phyloP scores from a whole-genome alignment of 257 asterid genomes.

The Solanum dulcamara region DNA sequence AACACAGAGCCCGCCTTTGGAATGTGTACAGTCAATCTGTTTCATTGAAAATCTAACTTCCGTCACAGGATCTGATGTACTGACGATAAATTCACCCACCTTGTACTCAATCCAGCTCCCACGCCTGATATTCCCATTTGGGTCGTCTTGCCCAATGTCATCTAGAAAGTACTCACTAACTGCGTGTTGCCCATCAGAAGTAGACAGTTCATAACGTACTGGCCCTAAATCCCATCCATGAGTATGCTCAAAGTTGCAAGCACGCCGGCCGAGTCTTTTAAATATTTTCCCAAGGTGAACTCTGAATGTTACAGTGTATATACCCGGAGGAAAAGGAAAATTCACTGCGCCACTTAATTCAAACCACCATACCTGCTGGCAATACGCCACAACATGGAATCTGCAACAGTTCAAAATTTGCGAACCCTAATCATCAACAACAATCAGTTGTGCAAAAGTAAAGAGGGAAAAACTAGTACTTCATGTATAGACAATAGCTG shows the following conservation, averaged over 20 bases:
- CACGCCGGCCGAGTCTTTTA: constrained; percentile 82
- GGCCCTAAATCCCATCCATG: constrained; percentile 96
- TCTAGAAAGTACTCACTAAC: constrained; percentile 61
- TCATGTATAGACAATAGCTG: not conserved
- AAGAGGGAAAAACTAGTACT: not conserved
- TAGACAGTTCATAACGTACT: constrained; percentile 62
- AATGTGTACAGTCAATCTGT: constrained; percentile 95
- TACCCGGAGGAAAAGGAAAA: constrained; percentile 86
- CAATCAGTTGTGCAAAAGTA: not conserved
- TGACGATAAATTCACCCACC: constrained; percentile 81
- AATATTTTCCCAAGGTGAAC: constrained; percentile 77
- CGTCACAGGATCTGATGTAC: constrained; percentile 39
- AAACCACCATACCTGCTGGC: constrained; percentile 98
- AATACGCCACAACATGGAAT: constrained; percentile 68
- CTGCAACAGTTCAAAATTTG: constrained; percentile 31
- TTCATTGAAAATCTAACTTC: constrained; percentile 87
- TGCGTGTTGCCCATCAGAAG: constrained; percentile 88
- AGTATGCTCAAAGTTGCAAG: constrained; percentile 68
- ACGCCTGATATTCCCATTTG: constrained; percentile 44
- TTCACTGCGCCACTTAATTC: constrained; percentile 73
- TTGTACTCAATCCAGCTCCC: constrained; percentile 92
- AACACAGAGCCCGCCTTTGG: constrained; percentile 96
- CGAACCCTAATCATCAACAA: not conserved
- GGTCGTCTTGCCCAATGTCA: constrained; percentile 46
- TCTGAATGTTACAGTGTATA: constrained; percentile 62